These are phyloP conservation scores for Lichina pygmaea DNA, from an alignment of 495 filamentous ascomycete genomes.

Conservation along the genomic window DNA sequence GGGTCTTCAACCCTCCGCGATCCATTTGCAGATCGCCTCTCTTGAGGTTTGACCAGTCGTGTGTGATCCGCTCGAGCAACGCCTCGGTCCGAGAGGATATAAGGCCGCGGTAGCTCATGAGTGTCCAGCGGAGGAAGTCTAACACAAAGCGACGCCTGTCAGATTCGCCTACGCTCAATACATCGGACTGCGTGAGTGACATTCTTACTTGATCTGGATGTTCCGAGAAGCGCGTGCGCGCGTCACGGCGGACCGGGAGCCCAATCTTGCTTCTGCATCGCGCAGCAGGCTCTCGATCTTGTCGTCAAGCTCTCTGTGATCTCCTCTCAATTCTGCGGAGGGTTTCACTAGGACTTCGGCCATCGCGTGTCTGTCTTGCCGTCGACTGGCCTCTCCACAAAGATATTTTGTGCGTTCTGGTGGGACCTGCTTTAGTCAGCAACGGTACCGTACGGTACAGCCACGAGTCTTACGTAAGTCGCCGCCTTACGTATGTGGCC, in stretches of 20 bases:
- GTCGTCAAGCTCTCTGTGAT: conserved; percentile 12
- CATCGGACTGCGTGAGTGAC: background rate
- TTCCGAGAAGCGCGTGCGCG: background rate
- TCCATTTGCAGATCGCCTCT: conserved; percentile 17
- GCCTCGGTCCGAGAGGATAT: conserved; percentile 19
- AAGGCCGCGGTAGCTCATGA: conserved; percentile 14
- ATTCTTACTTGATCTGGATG: too few relatives aligned
- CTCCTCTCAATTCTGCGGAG: too few relatives aligned
- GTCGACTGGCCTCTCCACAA: too few relatives aligned
- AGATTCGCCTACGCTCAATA: background rate
- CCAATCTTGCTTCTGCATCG: conserved; percentile 34
- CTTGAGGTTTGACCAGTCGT: conserved; percentile 16
- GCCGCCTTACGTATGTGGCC: too few relatives aligned
- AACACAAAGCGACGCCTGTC: background rate
- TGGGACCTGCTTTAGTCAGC: too few relatives aligned
- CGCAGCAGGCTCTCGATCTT: conserved; percentile 33
- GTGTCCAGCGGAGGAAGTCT: conserved; percentile 3
- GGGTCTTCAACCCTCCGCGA: conserved; percentile 19
- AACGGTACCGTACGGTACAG: too few relatives aligned
- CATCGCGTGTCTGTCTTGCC: too few relatives aligned
- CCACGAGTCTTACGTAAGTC: too few relatives aligned
- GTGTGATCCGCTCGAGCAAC: conserved; percentile 20
- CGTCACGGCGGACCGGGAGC: background rate
- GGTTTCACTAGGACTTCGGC: too few relatives aligned
- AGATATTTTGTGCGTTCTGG: too few relatives aligned